Base-by-base conservation (phyloP, 2,329 filamentous ascomycete genomes). In the Fonsecaea pedrosoi region DNA sequence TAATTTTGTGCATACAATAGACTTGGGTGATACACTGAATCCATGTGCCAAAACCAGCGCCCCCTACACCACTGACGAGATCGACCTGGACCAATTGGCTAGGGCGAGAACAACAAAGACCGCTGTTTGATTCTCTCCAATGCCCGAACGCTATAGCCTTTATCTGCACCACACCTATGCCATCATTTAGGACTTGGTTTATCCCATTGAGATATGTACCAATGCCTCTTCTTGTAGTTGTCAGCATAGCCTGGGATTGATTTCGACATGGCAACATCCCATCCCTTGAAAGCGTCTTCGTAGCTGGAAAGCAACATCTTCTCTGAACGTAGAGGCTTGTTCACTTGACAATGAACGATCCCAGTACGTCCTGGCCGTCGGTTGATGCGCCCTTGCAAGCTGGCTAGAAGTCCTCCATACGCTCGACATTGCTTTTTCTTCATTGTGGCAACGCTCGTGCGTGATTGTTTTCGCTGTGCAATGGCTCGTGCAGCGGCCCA, bases 221-320 rank as follows among this genome's bases (percentile, higher is more conserved):
- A 64, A n/a, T 40, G 40, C 42, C 54, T 58, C 54, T 64, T 61
- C 13, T 32, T 8, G 30, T 40, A 25, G 34, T 55, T 13, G 40
- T 42, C 48, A 12, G 32, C 45, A 25, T 60, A 65, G n/a, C 62
- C 56, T 12, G 48, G 21, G 13, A 60, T 45, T 37, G n/a, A 45
- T 37, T 61, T 34, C 10, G 55, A 25, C 63, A 65, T 48, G 21
- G 45, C 45, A 12, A 10, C 5, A 53, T 66, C 50, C 64, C 64
- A 66, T 2, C 18, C 18, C 13, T 30, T 34, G 34, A 66, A 62
- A 13, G 63, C 63, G 2, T 60, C n/a, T 9, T 18, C 35, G 37
- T 65, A 65, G 8, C 18, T 30, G 34, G 35, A 38, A 30, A 35
- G 32, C 37, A 60, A 25, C 40, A 8, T 45, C 34, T 18, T 53